Base-by-base conservation (phyloP, 352 stramenopile genomes). In the Phytophthora crassamura region DNA sequence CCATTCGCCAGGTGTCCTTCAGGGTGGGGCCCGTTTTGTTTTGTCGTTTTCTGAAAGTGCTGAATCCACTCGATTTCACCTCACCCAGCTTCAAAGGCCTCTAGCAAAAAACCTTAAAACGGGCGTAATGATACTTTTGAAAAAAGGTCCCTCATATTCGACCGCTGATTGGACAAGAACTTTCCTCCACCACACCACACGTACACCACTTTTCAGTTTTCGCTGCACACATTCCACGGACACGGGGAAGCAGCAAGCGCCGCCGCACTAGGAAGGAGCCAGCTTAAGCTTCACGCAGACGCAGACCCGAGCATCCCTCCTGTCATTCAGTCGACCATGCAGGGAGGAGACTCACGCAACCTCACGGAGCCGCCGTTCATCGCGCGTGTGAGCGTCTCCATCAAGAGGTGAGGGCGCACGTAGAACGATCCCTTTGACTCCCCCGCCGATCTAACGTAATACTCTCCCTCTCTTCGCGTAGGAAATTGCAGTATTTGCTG, bases 401-500 rank as follows among this genome's bases (percentile, higher is more conserved):
- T 95, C 38, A 88, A 86, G 65, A 81, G 87, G 87, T 95, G 65
- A 28, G 25, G 25, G 5, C 25, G 25, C 25, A 28, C 25, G 25
- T 28, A 28, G 25, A 28, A 28, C 25, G 25, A 28, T 28, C 25
- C 25, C 4, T 28, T 28, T 4, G 25, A 0, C 25, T 6, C 25
- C 25, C 25, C 25, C 25, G 25, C 25, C 25, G 25, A 28, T 28
- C 25, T 28, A 28, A 28, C 25, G 25, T 28, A 28, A 28, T 53
- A 15, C n/a, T 53, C 15, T 28, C 28, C 15, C 15, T 53, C 32
- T 40, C 28, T 9, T 53, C 10, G 11, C 7, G n/a, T 67, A 98
- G 92, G 72, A 97, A 97, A 76, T 98, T 90, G 82, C 98, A 99
- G 83, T 97, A 99, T 61, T 78, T 98, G 78, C 82, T 99, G 48